Base-by-base conservation (phyloP, 805 yeast species). In the Tetrapisispora namnaoensis region DNA sequence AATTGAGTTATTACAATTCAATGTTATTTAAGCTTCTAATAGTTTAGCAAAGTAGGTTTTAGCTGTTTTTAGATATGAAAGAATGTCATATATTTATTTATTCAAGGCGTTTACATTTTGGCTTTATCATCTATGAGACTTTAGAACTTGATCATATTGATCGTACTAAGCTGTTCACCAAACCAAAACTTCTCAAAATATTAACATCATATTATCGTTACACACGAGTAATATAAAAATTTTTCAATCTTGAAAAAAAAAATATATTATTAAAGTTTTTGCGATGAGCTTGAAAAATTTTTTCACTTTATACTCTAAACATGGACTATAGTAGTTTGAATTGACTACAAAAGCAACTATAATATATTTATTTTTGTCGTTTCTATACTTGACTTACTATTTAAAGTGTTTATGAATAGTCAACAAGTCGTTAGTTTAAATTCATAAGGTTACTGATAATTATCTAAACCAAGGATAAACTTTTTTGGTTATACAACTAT, bases 231-330 rank as follows among this genome's bases (percentile, higher is more conserved):
- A 6, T 16, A 16, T 34, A 34, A 16, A 34, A 34, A 34, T 34
- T 16, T 34, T 16, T 34, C 16, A 34, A 34, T 34, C 11, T 34
- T 34, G 37, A 16, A 34, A 34, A 34, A 24, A 24, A n/a, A n/a
- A n/a, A n/a, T n/a, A n/a, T n/a, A 24, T 24, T 8, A 24, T 6
- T 24, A 24, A 24, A 24, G 28, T 24, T 24, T n/a, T 24, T 38
- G 48, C 32, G 48, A 45, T 45, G 48, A 45, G 44, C 8, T 45
- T 18, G 20, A 39, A 38, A 47, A 34, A 40, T 40, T 40, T 40
- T 40, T n/a, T 34, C 17, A 16, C 37, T 34, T n/a, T 34, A 16
- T 34, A 16, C 17, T 46, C 22, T 39, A 32, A 21, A 35, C 13
- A 17, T 20, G 18, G 4, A 40, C 10, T 24, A 16, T 24, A 40